Percentiles rank a stretch among this genome's conserved stretches.
Evolutionary conservation across 1,139 yeast species (phyloP).

Genomic region (Fermentozyma sake): DNA sequence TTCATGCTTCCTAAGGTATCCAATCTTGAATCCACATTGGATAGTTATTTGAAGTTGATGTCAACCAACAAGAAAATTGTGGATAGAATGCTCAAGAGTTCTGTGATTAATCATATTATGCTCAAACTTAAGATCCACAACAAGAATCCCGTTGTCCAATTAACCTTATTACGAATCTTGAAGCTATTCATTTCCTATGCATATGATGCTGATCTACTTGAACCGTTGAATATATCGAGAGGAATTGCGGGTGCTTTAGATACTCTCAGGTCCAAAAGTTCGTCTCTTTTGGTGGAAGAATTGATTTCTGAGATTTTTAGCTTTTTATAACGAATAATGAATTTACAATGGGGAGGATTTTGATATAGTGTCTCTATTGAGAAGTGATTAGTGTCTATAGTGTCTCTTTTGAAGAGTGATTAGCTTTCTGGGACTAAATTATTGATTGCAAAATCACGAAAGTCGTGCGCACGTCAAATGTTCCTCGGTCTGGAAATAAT

Average conservation of each 20-base stretch:
- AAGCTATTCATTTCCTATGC: slow-evolving; percentile 16
- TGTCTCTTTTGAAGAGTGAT: too few species aligned
- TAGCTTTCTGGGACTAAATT: too few species aligned
- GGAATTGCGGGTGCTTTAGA: slow-evolving; percentile 11
- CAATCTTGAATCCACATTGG: slow-evolving; percentile 38
- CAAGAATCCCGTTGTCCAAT: slow-evolving; percentile 36
- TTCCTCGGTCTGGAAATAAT: neutral
- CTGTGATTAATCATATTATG: slow-evolving; percentile 25
- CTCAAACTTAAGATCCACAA: slow-evolving; percentile 23
- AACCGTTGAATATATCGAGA: slow-evolving; percentile 2
- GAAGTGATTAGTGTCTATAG: too few species aligned
- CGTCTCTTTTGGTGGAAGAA: slow-evolving; percentile 36
- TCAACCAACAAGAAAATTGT: slow-evolving; percentile 17
- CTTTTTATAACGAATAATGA: slow-evolving; percentile 2
- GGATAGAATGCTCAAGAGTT: slow-evolving; percentile 21
- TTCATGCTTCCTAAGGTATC: slow-evolving; percentile 37
- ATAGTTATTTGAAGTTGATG: slow-evolving; percentile 34
- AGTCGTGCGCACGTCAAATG: neutral
- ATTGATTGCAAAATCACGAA: neutral
- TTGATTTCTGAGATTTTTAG: slow-evolving; percentile 25
- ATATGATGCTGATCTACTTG: slow-evolving; percentile 5
- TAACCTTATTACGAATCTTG: slow-evolving; percentile 31
- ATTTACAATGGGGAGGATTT: too few species aligned
- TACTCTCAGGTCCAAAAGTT: slow-evolving; percentile 18
- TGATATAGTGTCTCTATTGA: too few species aligned